These are phyloP conservation scores for Agaricus subrufescens DNA, from an alignment of 768 basidiomycete species.

Conservation along the genomic window DNA sequence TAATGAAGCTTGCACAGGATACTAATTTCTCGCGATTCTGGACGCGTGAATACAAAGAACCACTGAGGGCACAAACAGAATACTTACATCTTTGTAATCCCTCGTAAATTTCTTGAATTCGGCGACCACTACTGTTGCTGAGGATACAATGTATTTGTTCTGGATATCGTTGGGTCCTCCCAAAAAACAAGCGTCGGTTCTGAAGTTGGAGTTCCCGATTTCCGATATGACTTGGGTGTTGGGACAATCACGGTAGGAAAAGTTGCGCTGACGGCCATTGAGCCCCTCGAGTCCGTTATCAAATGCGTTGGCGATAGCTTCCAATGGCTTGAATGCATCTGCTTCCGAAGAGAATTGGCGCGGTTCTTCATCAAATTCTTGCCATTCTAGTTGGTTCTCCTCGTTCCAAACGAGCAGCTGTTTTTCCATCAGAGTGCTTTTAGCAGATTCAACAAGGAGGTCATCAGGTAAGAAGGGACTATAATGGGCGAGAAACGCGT, in stretches of 20 bases:
- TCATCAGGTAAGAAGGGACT: neutral
- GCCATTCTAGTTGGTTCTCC: neutral
- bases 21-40: neutral
- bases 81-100: neutral
- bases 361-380: neutral
- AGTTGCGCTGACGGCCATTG: neutral
- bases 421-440: too few species aligned
- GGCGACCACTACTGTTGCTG: constrained; percentile 10
- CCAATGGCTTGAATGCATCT: neutral
- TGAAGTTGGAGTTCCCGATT: constrained; percentile 11
- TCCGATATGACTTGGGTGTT: neutral
- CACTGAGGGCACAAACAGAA: neutral
- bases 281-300: neutral
- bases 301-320: neutral
- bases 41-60: neutral
- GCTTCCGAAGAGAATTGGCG: too few species aligned
- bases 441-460: neutral
- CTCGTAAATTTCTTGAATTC: constrained; percentile 9
- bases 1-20: neutral
- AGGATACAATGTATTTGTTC: neutral
- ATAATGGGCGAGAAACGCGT: neutral
- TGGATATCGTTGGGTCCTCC: neutral
- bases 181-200: constrained; percentile 15
- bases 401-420: too few species aligned
- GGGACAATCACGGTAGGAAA: neutral